Conservation (phyloP, 176 grass and related monocot species). For the Aechmea fasciata region DNA sequence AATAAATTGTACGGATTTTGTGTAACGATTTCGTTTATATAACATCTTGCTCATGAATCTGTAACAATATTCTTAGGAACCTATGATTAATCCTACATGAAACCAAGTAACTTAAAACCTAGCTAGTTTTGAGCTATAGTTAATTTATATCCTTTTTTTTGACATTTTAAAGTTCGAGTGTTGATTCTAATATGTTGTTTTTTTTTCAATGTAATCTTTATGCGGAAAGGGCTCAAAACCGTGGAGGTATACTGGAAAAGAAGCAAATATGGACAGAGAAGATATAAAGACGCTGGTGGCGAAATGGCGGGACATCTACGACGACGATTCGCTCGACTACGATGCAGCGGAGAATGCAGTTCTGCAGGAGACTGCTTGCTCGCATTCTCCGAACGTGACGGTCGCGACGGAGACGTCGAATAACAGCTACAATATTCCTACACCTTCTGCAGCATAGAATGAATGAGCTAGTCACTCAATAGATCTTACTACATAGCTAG, state of each 20-base stretch:
- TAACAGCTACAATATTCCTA: background rate
- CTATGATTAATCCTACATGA: too few species aligned
- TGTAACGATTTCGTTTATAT: too few species aligned
- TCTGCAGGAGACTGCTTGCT: background rate
- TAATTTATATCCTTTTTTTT: background rate
- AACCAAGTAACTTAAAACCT: too few species aligned
- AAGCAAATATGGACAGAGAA: slow-evolving; percentile 6
- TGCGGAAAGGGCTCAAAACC: background rate
- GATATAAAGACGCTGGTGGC: background rate
- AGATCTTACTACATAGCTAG: too few species aligned
- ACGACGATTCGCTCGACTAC: background rate
- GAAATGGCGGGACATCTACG: slow-evolving; percentile 12
- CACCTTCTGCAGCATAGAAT: slow-evolving; percentile 1
- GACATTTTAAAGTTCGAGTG: background rate
- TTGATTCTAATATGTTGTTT: background rate
- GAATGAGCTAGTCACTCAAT: too few species aligned
- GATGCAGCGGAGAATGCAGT: background rate
- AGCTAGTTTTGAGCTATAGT: too few species aligned
- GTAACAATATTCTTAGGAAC: too few species aligned
- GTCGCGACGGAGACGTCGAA: background rate
- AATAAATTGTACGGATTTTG: too few species aligned
- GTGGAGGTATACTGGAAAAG: slow-evolving; percentile 8
- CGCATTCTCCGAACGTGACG: background rate
- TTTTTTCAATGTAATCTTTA: background rate
- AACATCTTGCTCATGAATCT: too few species aligned